phyloP scores from a whole-genome alignment of 352 stramenopile species.

The Aphanomyces euteiches region DNA sequence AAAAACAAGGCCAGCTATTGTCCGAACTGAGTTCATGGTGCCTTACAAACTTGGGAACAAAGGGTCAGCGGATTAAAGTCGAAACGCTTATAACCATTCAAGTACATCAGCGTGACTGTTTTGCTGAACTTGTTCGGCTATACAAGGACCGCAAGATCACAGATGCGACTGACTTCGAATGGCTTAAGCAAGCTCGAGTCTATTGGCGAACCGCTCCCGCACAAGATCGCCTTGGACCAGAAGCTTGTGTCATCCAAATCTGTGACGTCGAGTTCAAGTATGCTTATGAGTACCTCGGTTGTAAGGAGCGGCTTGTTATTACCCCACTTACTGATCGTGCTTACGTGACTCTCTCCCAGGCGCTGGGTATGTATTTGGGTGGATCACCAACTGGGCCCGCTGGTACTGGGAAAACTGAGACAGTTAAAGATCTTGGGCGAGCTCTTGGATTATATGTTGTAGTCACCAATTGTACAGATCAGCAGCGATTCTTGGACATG shows the following conservation, averaged over 20 bases:
- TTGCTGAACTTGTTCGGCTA: constrained; percentile 57
- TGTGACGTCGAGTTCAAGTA: constrained; percentile 90
- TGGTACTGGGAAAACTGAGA: constrained; percentile 91
- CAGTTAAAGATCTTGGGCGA: constrained; percentile 87
- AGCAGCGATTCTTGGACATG: constrained; percentile 89
- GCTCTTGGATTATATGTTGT: constrained; percentile 89
- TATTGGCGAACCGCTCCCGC: constrained; percentile 61
- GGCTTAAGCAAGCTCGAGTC: constrained; percentile 76
- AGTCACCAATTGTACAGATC: constrained; percentile 91
- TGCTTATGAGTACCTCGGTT: constrained; percentile 92
- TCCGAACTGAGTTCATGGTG: constrained; percentile 90
- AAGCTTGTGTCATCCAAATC: constrained; percentile 93
- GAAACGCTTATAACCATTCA: constrained; percentile 94
- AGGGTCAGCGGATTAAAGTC: constrained; percentile 90
- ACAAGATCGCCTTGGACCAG: constrained; percentile 85
- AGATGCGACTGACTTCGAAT: constrained; percentile 78
- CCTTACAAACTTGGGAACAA: constrained; percentile 83
- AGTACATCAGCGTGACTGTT: constrained; percentile 83
- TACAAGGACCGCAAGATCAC: constrained; percentile 79
- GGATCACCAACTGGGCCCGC: constrained; percentile 81
- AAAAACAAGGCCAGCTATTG: constrained; percentile 71
- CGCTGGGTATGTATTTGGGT: constrained; percentile 85
- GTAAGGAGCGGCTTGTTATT: constrained; percentile 85
- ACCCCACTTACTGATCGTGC: constrained; percentile 88
- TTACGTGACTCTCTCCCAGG: constrained; percentile 89